Evolutionary conservation across 176 grass and related monocot genomes (phyloP), one percentile per base, ranked within the genome.

Genomic region (Lolium multiflorum): DNA sequence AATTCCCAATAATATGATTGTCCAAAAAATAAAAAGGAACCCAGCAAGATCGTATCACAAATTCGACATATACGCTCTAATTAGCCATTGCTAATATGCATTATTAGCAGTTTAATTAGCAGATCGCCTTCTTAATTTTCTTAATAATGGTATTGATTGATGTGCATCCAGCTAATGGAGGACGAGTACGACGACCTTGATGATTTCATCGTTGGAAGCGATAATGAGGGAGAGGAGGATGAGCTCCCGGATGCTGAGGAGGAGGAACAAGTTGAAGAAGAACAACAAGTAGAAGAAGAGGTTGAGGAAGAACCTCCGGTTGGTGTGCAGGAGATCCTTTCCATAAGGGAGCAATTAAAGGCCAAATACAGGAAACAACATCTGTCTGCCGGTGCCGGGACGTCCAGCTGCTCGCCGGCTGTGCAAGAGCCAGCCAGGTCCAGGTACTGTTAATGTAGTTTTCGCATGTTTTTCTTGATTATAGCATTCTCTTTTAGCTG

Each of bases 311-410:
- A 78, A 38, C 66, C 74, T 41, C 85, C 81, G 4, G 67, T 48
- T 25, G 85, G 85, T 24, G 58, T 49, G 50, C 74, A 65, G 35
- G 85, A 80, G 50, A 79, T 87, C 49, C 81, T 90, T 21, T 87
- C 57, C 37, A 43, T 87, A 11, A 87, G 89, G 41, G 89, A 91
- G 26, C 56, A 69, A 56, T 31, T 91, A 1, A 91, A 91, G 76
- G 89, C 78, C 20, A 13, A 84, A 20, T 28, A 84, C 6, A 68
- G 89, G 60, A 87, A 61, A 69, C 78, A 59, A 58, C 64, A 79
- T 38, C 74, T 71, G 3, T 76, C 47, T 13, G 39, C 57, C 7
- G 14, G 25, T 5, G 11, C 17, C 17, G 31, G 1, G 17, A 85
- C 52, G 35, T 2, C 76, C 74, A 35, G 69, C 17, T 74, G 37